Conservation (phyloP, 345 rosid species). For the Microthlaspi erraticum region DNA sequence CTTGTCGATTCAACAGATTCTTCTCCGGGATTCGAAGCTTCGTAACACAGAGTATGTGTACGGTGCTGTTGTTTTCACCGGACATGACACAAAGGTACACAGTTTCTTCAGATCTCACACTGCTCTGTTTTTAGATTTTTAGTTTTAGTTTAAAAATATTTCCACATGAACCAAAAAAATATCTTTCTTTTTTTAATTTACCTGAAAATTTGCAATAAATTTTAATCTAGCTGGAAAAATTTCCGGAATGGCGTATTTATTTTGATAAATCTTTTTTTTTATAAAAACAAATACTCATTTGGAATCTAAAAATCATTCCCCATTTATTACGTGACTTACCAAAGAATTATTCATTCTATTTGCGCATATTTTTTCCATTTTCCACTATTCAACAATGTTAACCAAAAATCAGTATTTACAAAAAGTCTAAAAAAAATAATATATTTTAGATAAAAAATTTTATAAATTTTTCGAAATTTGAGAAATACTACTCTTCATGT, state of each 20-base stretch:
- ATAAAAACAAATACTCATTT: no score
- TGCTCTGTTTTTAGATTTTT: slow-evolving; percentile 15
- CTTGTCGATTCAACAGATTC: slow-evolving; percentile 82
- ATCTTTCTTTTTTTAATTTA: no score
- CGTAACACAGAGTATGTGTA: slow-evolving; percentile 80
- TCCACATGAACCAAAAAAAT: neutral
- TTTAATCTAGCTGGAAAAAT: no score
- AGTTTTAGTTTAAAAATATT: neutral
- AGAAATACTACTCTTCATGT: neutral
- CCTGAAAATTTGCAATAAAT: no score
- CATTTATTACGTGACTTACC: no score
- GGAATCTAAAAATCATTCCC: no score
- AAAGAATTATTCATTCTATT: neutral
- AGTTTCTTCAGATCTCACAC: neutral
- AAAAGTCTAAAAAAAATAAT: no score
- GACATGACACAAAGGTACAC: slow-evolving; percentile 81
- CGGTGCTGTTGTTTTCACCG: slow-evolving; percentile 88
- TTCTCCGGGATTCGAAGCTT: slow-evolving; percentile 87
- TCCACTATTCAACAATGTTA: neutral
- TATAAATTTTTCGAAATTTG: neutral
- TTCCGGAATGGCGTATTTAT: no score
- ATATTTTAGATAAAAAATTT: neutral
- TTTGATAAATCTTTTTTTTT: no score
- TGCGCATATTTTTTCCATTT: neutral
- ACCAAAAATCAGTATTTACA: neutral